Conservation (phyloP, 768 basidiomycete genomes). For the Trametes elegans region DNA sequence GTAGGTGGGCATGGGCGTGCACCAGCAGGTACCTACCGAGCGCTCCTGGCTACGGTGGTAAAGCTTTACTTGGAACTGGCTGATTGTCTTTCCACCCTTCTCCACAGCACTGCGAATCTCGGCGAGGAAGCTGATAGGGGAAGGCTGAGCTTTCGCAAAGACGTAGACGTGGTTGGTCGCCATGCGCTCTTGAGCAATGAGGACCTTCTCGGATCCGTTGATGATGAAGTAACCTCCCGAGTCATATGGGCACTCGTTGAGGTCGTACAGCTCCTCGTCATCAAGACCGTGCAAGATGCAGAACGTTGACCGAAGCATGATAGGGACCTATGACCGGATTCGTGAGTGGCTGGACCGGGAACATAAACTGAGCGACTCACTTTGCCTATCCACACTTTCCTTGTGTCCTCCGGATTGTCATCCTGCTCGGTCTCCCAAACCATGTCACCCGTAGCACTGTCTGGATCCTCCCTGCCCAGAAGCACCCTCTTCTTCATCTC, state of each 20-base stretch:
- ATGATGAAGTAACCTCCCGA: slow-evolving; percentile 99
- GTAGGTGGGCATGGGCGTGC: not conserved
- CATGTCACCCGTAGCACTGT: slow-evolving; percentile 78
- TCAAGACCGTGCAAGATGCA: slow-evolving; percentile 83
- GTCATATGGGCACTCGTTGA: slow-evolving; percentile 98
- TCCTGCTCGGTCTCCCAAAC: slow-evolving; percentile 74
- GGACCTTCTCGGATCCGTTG: slow-evolving; percentile 99
- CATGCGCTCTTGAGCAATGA: slow-evolving; percentile 99
- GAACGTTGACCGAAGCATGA: slow-evolving; percentile 96
- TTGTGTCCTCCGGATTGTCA: slow-evolving; percentile 58
- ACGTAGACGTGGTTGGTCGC: slow-evolving; percentile 99
- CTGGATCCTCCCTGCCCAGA: slow-evolving; percentile 76
- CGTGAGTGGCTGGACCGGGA: not conserved
- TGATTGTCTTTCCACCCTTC: slow-evolving; percentile 97
- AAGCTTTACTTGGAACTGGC: slow-evolving; percentile 97
- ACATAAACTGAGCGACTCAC: slow-evolving; percentile 41
- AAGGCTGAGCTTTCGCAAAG: slow-evolving; percentile 96
- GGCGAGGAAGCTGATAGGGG: slow-evolving; percentile 92
- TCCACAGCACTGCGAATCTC: slow-evolving; percentile 98
- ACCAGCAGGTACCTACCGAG: slow-evolving; percentile 51
- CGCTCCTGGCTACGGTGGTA: slow-evolving; percentile 89
- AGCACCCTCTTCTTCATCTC: slow-evolving; percentile 90
- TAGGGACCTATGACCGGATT: slow-evolving; percentile 72
- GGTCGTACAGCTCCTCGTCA: slow-evolving; percentile 80
- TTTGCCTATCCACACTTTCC: slow-evolving; percentile 95